Evolutionary conservation across 257 asterid species (phyloP), one percentile per base, ranked within the genome.

Genomic region (Solanum medicagineum): DNA sequence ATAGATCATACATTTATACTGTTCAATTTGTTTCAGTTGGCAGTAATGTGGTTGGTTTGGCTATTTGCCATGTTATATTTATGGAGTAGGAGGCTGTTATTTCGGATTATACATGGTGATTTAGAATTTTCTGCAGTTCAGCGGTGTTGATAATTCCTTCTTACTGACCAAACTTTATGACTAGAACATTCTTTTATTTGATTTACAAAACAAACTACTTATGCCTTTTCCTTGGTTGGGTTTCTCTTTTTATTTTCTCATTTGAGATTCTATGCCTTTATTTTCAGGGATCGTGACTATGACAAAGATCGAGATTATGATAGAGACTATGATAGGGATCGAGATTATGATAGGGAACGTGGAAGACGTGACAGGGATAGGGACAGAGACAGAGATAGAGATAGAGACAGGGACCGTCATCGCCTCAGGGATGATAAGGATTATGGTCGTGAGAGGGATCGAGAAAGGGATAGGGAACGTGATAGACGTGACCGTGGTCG

Each of bases 401-500:
- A 94, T 1, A 87, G 91, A 83, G 94, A 94, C 22, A 87, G 93
- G 90, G 97, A 93, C 69, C 91, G 96, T 17, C 90, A 89, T 91
- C 97, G 92, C 85, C 86, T 87, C 24, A 92, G 95, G 89, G 98
- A 94, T 4, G 97, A 94, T 51, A 92, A 93, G 91, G 95, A 92
- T 70, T 91, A 93, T 42, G 95, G 93, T 6, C 93, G 95, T 15
- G 99, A 95, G 22, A 88, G 95, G 84, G 98, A 92, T 60, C 85
- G 90, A 22, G 92, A 85, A 16, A 74, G 93, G 87, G 93, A 88
- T n/a, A 89, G 93, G 87, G 96, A 92, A 36, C 91, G 94, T 1
- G 98, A 93, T 49, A 90, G 95, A 85, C 92, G 97, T 66, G 99
- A 92, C 19, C 93, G 95, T 44, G 94, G 93, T 49, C 89, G 95